Evolutionary conservation across 768 basidiomycete species (phyloP).

Genomic region (Hericium erinaceus): DNA sequence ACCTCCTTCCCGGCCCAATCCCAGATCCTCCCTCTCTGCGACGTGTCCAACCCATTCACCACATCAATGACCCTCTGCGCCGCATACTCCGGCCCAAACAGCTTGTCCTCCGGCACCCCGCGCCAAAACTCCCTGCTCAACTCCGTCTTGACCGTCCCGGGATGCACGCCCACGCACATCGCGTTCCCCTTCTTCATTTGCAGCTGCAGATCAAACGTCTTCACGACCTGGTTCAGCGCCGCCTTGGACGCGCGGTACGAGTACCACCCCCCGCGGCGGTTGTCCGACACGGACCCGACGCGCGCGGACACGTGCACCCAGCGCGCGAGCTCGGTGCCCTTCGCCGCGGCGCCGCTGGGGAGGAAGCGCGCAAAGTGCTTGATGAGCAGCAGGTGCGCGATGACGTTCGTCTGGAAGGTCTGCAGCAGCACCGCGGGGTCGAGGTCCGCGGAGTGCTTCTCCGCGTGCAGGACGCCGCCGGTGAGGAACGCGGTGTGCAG

Average conservation of each 20-base stretch:
- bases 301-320: slow-evolving; percentile 56
- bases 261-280: slow-evolving; percentile 51
- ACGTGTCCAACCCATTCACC: slow-evolving; percentile 29
- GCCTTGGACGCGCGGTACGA: slow-evolving; percentile 56
- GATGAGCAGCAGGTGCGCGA: slow-evolving; percentile 51
- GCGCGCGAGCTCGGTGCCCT: slow-evolving; percentile 15
- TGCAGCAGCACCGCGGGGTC: slow-evolving; percentile 30
- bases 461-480: not conserved
- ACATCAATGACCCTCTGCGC: slow-evolving; percentile 37
- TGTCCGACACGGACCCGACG: slow-evolving; percentile 51
- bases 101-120: slow-evolving; percentile 25
- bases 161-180: slow-evolving; percentile 48
- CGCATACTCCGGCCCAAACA: slow-evolving; percentile 43
- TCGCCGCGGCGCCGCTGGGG: slow-evolving; percentile 22
- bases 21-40: slow-evolving; percentile 44
- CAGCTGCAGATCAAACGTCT: slow-evolving; percentile 49
- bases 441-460: slow-evolving; percentile 39
- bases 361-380: slow-evolving; percentile 56
- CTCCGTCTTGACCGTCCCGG: slow-evolving; percentile 53
- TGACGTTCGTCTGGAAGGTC: slow-evolving; percentile 48
- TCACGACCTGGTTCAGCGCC: slow-evolving; percentile 53
- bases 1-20: slow-evolving; percentile 48
- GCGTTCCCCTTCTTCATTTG: slow-evolving; percentile 36
- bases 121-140: slow-evolving; percentile 47
- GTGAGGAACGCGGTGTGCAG: slow-evolving; percentile 23